Evolutionary conservation across 176 grass and related monocot genomes (phyloP).

Genomic region (Poa pratensis): DNA sequence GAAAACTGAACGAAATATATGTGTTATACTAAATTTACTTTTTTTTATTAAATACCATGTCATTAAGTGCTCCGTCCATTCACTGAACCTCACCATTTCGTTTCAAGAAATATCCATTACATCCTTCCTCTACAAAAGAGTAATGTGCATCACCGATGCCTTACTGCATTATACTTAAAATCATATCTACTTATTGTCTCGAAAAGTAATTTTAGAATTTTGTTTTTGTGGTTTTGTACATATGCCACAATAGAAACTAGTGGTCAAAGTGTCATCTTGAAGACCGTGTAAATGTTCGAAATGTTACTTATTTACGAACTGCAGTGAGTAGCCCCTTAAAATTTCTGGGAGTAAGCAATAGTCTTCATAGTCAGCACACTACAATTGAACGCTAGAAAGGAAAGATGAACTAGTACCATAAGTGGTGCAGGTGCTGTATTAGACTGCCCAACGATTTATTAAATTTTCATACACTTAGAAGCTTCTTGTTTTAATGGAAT

Average conservation of each 20-base stretch:
- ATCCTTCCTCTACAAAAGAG: not conserved
- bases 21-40: not conserved
- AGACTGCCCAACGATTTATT: not conserved
- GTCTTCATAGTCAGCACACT: conserved; percentile 2
- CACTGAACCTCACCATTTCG: not conserved
- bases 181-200: not conserved
- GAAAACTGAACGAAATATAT: not conserved
- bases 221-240: not conserved
- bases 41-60: not conserved
- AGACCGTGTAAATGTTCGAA: not conserved
- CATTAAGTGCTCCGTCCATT: not conserved
- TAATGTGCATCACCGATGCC: not conserved
- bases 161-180: not conserved
- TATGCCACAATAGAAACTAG: not conserved
- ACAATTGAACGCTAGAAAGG: not conserved
- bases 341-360: not conserved
- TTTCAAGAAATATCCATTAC: conserved; percentile 2
- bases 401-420: not conserved
- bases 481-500: conserved; percentile 25
- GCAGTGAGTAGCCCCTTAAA: not conserved
- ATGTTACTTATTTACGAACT: not conserved
- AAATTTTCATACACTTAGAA: not conserved
- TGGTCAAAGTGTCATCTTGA: not conserved
- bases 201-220: not conserved
- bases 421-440: conserved; percentile 7